Base-by-base conservation (phyloP, 352 stramenopile species). In the Phytophthora syringae region DNA sequence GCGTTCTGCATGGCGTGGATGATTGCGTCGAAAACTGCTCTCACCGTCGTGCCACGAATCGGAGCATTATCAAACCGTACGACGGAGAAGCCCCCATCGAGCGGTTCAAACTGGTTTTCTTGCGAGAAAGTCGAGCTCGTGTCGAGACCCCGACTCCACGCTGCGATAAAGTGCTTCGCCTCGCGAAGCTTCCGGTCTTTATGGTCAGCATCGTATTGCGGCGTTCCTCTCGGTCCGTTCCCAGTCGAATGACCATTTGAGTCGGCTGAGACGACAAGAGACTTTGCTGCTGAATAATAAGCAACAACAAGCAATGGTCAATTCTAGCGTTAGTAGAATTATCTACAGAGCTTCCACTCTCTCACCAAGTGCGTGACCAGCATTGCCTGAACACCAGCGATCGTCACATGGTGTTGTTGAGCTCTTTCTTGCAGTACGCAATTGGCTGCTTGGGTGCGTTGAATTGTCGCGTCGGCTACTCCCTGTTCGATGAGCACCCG, bases 21-120 rank as follows among this genome's bases (percentile, higher is more conserved):
- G 10, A 80, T 70, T 1, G 80, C 76, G 3, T 79, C 67, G 28
- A 78, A 84, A 7, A 86, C 66, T 3, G 47, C 55, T 28, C 54
- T 40, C 13, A 79, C 64, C 7, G 45, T 69, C 3, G 54, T 34
- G 15, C 43, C 61, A 3, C 47, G 48, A 2, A 89, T 57, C 30
- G 72, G 76, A 21, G 69, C n/a, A n/a, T n/a, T n/a, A n/a, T n/a
- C n/a, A n/a, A n/a, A n/a, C n/a, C n/a, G n/a, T n/a, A n/a, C n/a
- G n/a, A n/a, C n/a, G n/a, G n/a, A n/a, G n/a, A n/a, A n/a, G n/a
- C n/a, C n/a, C n/a, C n/a, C n/a, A n/a, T n/a, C n/a, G n/a, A n/a
- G n/a, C n/a, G n/a, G n/a, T n/a, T n/a, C n/a, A n/a, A n/a, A n/a
- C n/a, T n/a, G n/a, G n/a, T n/a, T n/a, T n/a, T n/a, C n/a, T n/a